These are phyloP conservation scores for Candida sanyaensis DNA, from an alignment of 1,139 yeast genomes.

Conservation along the genomic window DNA sequence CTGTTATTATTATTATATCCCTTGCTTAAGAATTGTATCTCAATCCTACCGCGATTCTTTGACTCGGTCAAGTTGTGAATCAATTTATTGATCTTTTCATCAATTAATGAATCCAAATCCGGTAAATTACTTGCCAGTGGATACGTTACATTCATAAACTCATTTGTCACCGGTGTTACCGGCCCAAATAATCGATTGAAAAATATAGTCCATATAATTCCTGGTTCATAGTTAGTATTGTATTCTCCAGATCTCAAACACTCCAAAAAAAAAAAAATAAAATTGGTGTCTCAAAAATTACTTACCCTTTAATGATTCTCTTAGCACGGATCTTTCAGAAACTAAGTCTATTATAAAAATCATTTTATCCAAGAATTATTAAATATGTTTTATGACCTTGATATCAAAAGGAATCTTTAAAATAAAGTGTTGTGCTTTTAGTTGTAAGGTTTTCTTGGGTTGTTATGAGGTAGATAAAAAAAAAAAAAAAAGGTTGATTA, in stretches of 20 bases:
- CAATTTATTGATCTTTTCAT: conserved; percentile 39
- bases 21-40: conserved; percentile 14
- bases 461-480: not conserved
- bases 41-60: conserved; percentile 8
- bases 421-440: not conserved
- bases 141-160: conserved; percentile 47
- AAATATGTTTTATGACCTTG: too few relatives aligned
- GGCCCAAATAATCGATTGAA: conserved; percentile 74
- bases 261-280: not conserved
- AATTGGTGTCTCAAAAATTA: conserved; percentile 7
- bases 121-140: conserved; percentile 45
- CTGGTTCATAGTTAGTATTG: conserved; percentile 31
- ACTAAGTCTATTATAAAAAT: conserved; percentile 39
- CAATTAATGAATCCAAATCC: conserved; percentile 47
- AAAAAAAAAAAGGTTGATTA: not conserved
- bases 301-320: conserved; percentile 50
- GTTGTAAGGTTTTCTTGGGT: not conserved
- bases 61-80: conserved; percentile 16
- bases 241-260: not conserved
- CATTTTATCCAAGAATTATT: conserved; percentile 21
- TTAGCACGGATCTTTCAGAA: conserved; percentile 45
- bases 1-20: conserved; percentile 9
- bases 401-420: not conserved
- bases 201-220: conserved; percentile 66
- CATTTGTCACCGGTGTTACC: conserved; percentile 52